Evolutionary conservation across 2,329 filamentous ascomycete species (phyloP).

Genomic region (Talaromyces funiculosus): DNA sequence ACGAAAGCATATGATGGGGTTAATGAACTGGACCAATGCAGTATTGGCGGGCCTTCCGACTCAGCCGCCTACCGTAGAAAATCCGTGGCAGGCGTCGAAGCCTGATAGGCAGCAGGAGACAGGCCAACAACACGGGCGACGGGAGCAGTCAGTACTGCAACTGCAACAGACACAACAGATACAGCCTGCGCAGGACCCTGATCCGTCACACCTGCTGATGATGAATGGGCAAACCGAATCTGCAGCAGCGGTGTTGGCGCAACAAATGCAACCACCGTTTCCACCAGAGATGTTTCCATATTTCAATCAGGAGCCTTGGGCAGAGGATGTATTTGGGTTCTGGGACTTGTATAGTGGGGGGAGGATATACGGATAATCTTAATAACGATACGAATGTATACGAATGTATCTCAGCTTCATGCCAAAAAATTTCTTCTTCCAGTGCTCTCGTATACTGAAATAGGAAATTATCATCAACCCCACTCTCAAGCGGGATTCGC

Average conservation of each 20-base stretch:
- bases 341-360: conserved; percentile 7
- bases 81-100: background rate
- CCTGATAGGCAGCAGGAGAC: background rate
- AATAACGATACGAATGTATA: background rate
- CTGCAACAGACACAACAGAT: background rate
- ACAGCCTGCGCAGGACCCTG: background rate
- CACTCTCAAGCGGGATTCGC: background rate
- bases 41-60: background rate
- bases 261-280: background rate
- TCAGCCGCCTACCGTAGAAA: background rate
- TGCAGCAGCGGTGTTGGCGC: background rate
- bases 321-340: conserved; percentile 10
- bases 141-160: background rate
- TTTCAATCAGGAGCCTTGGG: conserved; percentile 12
- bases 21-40: conserved; percentile 4
- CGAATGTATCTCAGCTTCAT: background rate
- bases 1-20: background rate
- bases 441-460: background rate
- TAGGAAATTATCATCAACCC: background rate
- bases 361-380: background rate
- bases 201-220: background rate
- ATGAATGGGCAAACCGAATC: background rate
- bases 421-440: too few species aligned
- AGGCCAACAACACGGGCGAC: background rate
- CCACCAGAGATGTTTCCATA: conserved; percentile 8